A percentile compares a stretch with the other conserved stretches of the same genome.
phyloP scores from a whole-genome alignment of 768 basidiomycete species.

The Suillus sp. region DNA sequence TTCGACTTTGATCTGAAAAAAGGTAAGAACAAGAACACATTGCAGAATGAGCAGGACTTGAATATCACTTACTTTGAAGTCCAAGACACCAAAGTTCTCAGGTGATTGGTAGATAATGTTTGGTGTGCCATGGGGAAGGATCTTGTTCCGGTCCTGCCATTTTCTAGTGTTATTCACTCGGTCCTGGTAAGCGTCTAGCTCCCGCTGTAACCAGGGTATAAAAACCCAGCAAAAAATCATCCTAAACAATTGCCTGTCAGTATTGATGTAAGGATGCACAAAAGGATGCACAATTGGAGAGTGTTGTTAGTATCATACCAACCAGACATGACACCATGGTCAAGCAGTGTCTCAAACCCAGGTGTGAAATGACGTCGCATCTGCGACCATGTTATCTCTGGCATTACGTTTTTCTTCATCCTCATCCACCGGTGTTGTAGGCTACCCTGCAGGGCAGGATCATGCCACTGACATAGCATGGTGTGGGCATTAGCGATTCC shows the following conservation, averaged over 20 bases:
- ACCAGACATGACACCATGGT: conserved; percentile 31
- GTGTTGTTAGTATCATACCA: conserved; percentile 25
- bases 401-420: background rate
- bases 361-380: conserved; percentile 18
- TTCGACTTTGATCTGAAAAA: background rate
- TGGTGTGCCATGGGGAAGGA: background rate
- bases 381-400: conserved; percentile 27
- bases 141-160: background rate
- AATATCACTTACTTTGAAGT: background rate
- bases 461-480: conserved; percentile 37
- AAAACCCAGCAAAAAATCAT: no score
- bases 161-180: no score
- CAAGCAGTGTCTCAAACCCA: conserved; percentile 39
- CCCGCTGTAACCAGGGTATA: no score
- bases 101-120: background rate
- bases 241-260: no score
- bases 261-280: no score
- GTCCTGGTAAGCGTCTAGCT: no score
- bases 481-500: conserved; percentile 50
- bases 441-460: conserved; percentile 39
- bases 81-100: background rate
- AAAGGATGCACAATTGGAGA: no score
- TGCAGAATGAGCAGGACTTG: background rate
- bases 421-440: conserved; percentile 44
- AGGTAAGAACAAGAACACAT: background rate